Evolutionary conservation across 1,284 basidiomycete species (phyloP), one percentile per base, ranked within the genome.

Genomic region (Ceraceosorus bombacis): DNA sequence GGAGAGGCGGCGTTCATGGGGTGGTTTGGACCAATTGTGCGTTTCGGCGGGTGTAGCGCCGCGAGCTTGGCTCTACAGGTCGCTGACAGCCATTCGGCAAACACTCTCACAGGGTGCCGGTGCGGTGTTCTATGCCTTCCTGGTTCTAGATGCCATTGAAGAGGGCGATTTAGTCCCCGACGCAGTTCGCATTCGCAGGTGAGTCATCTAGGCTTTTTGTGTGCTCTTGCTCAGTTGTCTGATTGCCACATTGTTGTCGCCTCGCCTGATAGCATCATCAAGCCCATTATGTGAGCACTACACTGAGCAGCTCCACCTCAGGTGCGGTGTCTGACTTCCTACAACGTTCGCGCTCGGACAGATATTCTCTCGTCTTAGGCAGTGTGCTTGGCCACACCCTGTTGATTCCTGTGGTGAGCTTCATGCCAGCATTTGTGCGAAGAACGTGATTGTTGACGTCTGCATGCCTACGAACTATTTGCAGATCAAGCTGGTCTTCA

Each of bases 21-120:
- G 5, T 79, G 75, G 65, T 79, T 79, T 65, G 79, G 78, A 1
- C 79, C 79, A 0, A 78, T 78, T 60, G 80, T 66, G 7, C 63
- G 62, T 15, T 46, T 4, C 2, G 9, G 2, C 43, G 10, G 43
- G 9, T 46, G 10, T 46, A 10, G 43, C 15, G 10, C 43, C 43
- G 54, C 54, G n/a, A 8, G 13, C 10, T 58, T 66, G 15, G 67
- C 67, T 39, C 51, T 72, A 27, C 55, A 70, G 54, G 66, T 68
- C 54, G 68, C 70, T 61, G 8, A 17, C 8, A 27, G 8, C 49
- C 15, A 50, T n/a, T 50, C 12, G 49, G 49, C 1, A 15, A 46
- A 46, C 43, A 15, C 27, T 27, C 27, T 27, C 27, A 27, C 27
- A 27, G 27, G 27, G 27, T 27, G 27, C 27, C 27, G 27, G 27